phyloP scores from a whole-genome alignment of 176 grass and related monocot species.

The Themeda triandra region DNA sequence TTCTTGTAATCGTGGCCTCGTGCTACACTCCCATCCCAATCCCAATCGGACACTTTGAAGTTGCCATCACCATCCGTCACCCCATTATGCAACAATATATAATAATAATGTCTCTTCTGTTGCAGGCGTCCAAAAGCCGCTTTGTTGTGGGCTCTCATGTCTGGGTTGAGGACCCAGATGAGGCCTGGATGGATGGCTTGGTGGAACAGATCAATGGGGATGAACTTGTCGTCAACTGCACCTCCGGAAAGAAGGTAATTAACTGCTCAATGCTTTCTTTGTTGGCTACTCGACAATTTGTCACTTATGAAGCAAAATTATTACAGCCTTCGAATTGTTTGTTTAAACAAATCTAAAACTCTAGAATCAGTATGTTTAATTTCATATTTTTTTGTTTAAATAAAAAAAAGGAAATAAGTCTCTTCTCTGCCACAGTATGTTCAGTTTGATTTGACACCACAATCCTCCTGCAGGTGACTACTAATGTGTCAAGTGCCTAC shows the following conservation, averaged over 20 bases:
- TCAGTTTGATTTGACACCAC: constrained; percentile 5
- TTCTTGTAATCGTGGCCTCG: not conserved
- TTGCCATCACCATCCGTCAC: not conserved
- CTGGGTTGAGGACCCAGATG: constrained; percentile 78
- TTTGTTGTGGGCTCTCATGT: constrained; percentile 81
- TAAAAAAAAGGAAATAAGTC: not conserved
- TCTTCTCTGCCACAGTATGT: not conserved
- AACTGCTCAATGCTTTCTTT: not conserved
- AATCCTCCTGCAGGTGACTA: constrained; percentile 36
- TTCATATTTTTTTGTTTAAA: not conserved
- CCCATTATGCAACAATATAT: not conserved
- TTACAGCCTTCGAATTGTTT: not conserved
- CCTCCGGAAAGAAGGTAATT: constrained; percentile 72
- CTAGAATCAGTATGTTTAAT: not conserved
- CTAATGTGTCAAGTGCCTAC: constrained; percentile 42
- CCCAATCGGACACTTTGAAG: not conserved
- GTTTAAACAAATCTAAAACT: not conserved
- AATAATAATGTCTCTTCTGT: not conserved
- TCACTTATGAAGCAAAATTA: not conserved
- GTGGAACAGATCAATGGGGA: constrained; percentile 63
- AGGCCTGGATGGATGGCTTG: constrained; percentile 89
- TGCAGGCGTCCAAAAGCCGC: constrained; percentile 60
- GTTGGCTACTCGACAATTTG: not conserved
- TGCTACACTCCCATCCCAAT: not conserved
- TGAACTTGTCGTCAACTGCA: constrained; percentile 56